Evolutionary conservation across 208 protist genomes (phyloP), one percentile per base, ranked within the genome.

Genomic region (Wallacemonas rigidus): DNA sequence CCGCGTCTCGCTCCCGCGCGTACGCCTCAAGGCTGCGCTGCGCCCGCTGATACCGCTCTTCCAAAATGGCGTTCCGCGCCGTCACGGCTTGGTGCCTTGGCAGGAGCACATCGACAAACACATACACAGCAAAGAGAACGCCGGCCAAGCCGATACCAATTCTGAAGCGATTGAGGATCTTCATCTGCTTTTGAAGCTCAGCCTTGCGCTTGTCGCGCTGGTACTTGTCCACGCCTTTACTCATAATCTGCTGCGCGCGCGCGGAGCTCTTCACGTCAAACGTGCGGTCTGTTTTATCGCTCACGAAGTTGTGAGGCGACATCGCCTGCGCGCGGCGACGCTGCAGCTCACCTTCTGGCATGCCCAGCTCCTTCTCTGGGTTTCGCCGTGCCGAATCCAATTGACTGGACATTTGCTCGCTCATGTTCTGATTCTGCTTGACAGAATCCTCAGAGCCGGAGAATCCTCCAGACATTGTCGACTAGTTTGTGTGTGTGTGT

Each of bases 221-320:
- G n/a, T 62, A 72, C 61, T 77, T 80, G 50, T 85, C 72, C 15
- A 94, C 69, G 14, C 91, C 91, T 14, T 81, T 67, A 54, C 84
- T 88, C 87, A 96, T 88, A 41, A 96, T 91, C 74, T 96, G 91
- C 77, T 94, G 88, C 43, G 91, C 88, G 12, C 91, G 82, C 11
- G 91, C 77, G 15, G 88, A 90, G 77, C 91, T 94, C 74, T 88
- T 90, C 71, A 96, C 89, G 26, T 92, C 87, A 60, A 96, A 94
- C 51, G 54, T 56, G 4, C 82, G 79, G 17, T 74, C 71, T 0
- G 82, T 83, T 2, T 64, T 51, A 0, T 82, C 70, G 45, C 83
- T 89, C 3, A 85, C 76, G 74, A 82, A 93, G 36, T 65, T 75
- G 57, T 81, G 86, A 17, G 88, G 78, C 40, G 61, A 63, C 14